phyloP scores from a whole-genome alignment of 345 rosid genomes.

The Eucalyptus sp. region DNA sequence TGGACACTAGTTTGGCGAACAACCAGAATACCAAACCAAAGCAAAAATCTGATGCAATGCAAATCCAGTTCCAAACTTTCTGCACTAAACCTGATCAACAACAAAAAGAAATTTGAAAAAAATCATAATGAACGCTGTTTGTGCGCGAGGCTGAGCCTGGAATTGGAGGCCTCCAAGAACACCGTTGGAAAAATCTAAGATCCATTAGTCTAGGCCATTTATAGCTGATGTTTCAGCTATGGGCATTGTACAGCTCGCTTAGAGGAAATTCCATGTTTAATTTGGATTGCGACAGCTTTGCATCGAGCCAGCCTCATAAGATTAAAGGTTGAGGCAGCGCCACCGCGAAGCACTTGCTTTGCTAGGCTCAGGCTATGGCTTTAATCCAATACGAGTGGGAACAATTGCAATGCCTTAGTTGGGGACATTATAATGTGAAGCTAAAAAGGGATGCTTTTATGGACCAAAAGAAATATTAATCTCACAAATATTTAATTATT shows the following conservation, averaged over 20 bases:
- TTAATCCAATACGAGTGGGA: neutral
- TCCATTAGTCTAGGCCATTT: too few species aligned
- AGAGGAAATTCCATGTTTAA: too few species aligned
- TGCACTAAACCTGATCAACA: neutral
- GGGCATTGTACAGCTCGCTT: too few species aligned
- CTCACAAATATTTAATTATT: neutral
- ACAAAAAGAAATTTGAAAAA: too few species aligned
- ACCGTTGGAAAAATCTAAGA: neutral
- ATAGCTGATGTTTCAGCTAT: neutral
- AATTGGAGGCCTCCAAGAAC: neutral
- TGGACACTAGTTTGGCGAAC: neutral
- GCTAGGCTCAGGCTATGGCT: neutral
- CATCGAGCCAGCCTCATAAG: too few species aligned
- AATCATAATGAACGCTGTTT: accelerated
- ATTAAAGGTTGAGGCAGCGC: neutral
- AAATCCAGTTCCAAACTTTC: neutral
- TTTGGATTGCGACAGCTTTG: too few species aligned
- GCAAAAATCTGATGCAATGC: too few species aligned
- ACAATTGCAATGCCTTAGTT: neutral
- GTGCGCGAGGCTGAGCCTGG: accelerated
- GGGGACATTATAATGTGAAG: neutral
- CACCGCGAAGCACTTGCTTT: neutral
- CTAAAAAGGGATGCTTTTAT: neutral
- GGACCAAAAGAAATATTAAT: neutral
- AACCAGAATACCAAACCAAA: neutral